Base-by-base conservation (phyloP, 495 filamentous ascomycete species). In the Podospora pseudopauciseta region DNA sequence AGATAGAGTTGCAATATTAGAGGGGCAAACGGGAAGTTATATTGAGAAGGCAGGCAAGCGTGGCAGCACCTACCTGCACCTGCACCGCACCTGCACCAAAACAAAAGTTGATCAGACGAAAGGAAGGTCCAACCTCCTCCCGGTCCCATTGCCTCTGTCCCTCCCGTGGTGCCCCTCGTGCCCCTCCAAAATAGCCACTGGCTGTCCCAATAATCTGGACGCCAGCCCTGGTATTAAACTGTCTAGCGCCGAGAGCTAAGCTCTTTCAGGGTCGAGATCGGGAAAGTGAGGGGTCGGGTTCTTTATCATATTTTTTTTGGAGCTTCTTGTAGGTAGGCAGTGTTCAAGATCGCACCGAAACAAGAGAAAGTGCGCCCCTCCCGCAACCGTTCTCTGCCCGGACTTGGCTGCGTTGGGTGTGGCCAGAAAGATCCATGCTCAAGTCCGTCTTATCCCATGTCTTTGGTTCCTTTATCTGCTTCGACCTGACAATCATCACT, bases 351-450 rank as follows among this genome's bases (percentile, higher is more conserved):
- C 55, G 9, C 55, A 58, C 55, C 55, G 55, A 19, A 58, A 58
- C 55, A 58, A 58, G 55, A 26, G n/a, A 20, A 58, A 26, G 55
- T 20, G 55, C 18, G 23, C n/a, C 55, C 23, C 11, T 26, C 23
- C 55, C 55, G 55, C 55, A 58, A 58, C 55, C 55, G 23, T 58
- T 26, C 20, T 23, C 54, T 56, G 54, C 54, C 54, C 54, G 54
- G 54, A 56, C 54, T 56, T 56, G 54, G 54, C 19, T 20, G 54
- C 19, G 4, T 15, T 56, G 19, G 4, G 54, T 56, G 19, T 56
- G 16, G 16, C 54, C 54, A 56, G 16, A 18, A 13, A 23, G 7
- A 26, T 58, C 55, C n/a, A 58, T 58, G 23, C 11, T 26, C n/a
- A 9, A 19, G 13, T 0, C 23, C 55, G n/a, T 58, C 15, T 4